These are phyloP conservation scores for Ensete ventricosum DNA, from an alignment of 176 grass and related monocot genomes.

Conservation along the genomic window DNA sequence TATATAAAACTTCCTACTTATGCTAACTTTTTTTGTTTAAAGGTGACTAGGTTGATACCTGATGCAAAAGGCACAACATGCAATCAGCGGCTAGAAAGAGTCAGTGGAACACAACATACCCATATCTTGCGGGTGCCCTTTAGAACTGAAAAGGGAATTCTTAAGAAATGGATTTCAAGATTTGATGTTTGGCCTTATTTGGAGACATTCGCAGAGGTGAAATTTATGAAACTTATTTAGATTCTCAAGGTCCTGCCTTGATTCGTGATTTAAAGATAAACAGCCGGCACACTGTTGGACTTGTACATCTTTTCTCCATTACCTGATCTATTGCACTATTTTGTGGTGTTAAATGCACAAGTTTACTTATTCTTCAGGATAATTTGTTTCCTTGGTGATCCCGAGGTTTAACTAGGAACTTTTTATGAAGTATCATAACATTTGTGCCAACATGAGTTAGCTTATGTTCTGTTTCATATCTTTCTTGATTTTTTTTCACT, in stretches of 20 bases:
- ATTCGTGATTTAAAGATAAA: background rate
- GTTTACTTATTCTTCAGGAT: background rate
- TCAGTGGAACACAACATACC: slow-evolving; percentile 78
- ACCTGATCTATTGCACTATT: background rate
- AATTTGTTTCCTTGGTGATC: background rate
- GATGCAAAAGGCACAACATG: slow-evolving; percentile 94
- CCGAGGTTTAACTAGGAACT: background rate
- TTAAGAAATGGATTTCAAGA: slow-evolving; percentile 93
- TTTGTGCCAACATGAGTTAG: background rate
- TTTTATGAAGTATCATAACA: background rate
- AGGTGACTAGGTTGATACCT: slow-evolving; percentile 98
- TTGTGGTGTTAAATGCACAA: background rate
- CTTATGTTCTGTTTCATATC: background rate
- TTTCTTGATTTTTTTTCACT: background rate
- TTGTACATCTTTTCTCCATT: too few relatives aligned
- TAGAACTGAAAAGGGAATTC: slow-evolving; percentile 68
- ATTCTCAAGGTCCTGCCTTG: background rate
- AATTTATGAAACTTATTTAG: background rate
- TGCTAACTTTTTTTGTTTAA: slow-evolving; percentile 14
- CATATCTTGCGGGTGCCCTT: slow-evolving; percentile 85
- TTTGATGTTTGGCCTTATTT: slow-evolving; percentile 98
- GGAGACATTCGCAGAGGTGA: slow-evolving; percentile 73
- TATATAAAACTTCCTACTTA: slow-evolving; percentile 1
- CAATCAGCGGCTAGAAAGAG: slow-evolving; percentile 87
- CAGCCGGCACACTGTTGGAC: too few relatives aligned